phyloP scores from a whole-genome alignment of 2,329 filamentous ascomycete genomes.

The Neobulgaria alba region DNA sequence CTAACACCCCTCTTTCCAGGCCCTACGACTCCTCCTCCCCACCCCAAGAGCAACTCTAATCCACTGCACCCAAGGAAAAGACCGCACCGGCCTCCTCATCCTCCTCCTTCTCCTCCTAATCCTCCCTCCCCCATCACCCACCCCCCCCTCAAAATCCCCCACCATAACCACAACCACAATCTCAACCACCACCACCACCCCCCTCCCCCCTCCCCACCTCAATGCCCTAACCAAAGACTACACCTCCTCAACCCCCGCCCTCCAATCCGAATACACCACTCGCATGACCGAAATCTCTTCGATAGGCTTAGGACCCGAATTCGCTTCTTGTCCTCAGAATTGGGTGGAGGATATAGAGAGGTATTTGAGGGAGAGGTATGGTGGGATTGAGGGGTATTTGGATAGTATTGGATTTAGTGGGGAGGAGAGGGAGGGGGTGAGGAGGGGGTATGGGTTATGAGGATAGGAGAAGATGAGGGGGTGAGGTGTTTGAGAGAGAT shows the following conservation, averaged over 20 bases:
- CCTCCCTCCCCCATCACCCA: constrained; percentile 34
- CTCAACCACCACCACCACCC: constrained; percentile 36
- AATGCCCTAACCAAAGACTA: constrained; percentile 66
- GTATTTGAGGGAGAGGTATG: constrained; percentile 54
- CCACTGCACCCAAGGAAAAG: constrained; percentile 87
- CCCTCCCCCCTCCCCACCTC: constrained; percentile 34
- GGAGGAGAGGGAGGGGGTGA: constrained; percentile 19
- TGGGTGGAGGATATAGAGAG: constrained; percentile 52
- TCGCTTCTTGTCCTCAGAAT: constrained; percentile 54
- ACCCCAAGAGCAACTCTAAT: constrained; percentile 50
- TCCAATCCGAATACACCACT: constrained; percentile 36
- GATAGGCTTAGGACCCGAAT: constrained; percentile 67
- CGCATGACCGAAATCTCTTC: constrained; percentile 59
- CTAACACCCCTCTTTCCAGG: too few relatives aligned
- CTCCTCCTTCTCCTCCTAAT: constrained; percentile 56
- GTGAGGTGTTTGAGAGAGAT: too few relatives aligned
- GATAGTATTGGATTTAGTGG: constrained; percentile 49
- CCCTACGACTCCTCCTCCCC: constrained; percentile 41
- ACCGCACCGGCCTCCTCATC: constrained; percentile 67
- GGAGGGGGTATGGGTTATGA: background rate
- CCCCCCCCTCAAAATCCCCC: constrained; percentile 66
- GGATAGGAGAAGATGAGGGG: background rate
- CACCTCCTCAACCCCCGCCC: constrained; percentile 9
- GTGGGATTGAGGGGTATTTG: constrained; percentile 59
- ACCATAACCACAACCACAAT: constrained; percentile 3